Conservation (phyloP, 2,329 filamentous ascomycete genomes). For the Ilyonectria mors-panacis region DNA sequence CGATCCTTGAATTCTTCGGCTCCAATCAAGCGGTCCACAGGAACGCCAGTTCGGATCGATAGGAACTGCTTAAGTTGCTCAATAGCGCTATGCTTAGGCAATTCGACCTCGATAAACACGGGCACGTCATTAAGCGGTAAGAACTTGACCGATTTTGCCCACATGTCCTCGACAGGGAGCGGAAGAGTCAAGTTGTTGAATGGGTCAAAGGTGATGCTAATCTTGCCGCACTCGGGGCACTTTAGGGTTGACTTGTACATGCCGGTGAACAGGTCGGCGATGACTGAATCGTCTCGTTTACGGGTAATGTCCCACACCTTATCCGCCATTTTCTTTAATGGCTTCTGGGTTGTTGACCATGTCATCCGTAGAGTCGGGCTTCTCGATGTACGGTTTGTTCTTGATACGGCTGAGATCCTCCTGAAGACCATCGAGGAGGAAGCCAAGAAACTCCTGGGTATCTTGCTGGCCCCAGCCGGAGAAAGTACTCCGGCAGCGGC, state of each 20-base stretch:
- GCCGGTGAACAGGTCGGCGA: constrained; percentile 95
- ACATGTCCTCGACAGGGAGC: constrained; percentile 87
- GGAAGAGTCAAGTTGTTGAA: constrained; percentile 96
- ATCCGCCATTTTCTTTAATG: constrained; percentile 85
- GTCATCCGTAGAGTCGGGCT: constrained; percentile 96
- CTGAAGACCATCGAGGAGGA: constrained; percentile 92
- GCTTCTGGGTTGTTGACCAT: constrained; percentile 88
- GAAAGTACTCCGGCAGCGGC: constrained; percentile 86
- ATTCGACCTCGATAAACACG: constrained; percentile 81
- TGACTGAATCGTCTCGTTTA: constrained; percentile 92
- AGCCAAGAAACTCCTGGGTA: constrained; percentile 96
- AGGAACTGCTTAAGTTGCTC: constrained; percentile 79
- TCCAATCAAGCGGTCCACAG: constrained; percentile 77
- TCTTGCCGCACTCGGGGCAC: constrained; percentile 91
- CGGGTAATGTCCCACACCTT: constrained; percentile 94
- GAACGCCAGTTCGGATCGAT: constrained; percentile 77
- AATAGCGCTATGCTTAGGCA: constrained; percentile 82
- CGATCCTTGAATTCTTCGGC: constrained; percentile 87
- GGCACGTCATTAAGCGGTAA: constrained; percentile 82
- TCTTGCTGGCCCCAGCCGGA: constrained; percentile 97
- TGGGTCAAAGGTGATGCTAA: constrained; percentile 98
- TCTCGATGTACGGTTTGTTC: constrained; percentile 97
- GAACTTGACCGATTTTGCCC: constrained; percentile 82
- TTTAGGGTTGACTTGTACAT: constrained; percentile 99
- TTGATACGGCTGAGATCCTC: constrained; percentile 95